Conservation (phyloP, 768 basidiomycete genomes). For the Pilatotrama ljubarskyi region DNA sequence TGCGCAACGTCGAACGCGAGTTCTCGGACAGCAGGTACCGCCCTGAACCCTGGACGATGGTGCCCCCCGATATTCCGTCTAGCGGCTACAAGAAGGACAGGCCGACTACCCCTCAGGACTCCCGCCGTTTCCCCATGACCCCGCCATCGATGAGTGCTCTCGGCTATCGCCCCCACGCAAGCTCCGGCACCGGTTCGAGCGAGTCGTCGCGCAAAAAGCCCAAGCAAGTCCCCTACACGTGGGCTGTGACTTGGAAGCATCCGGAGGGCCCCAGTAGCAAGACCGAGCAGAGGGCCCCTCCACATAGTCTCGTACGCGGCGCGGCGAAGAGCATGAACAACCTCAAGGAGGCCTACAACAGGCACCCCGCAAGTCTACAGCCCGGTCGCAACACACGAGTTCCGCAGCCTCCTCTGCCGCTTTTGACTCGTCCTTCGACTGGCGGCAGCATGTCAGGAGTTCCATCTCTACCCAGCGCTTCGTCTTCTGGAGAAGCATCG, state of each 20-base stretch:
- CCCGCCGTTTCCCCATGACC: slow-evolving; percentile 26
- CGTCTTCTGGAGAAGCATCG: slow-evolving; percentile 10
- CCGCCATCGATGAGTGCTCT: slow-evolving; percentile 17
- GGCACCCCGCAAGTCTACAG: slow-evolving; percentile 37
- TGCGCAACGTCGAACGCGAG: neutral
- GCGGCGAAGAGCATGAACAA: slow-evolving; percentile 62
- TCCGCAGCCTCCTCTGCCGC: slow-evolving; percentile 35
- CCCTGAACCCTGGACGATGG: slow-evolving; percentile 22
- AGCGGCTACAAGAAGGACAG: slow-evolving; percentile 27
- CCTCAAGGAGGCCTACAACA: slow-evolving; percentile 38
- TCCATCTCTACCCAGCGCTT: slow-evolving; percentile 4
- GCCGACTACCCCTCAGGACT: slow-evolving; percentile 26
- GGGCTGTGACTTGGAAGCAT: slow-evolving; percentile 54
- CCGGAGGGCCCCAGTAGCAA: slow-evolving; percentile 35
- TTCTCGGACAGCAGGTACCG: neutral
- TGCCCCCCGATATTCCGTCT: slow-evolving; percentile 22
- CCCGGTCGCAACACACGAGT: slow-evolving; percentile 29
- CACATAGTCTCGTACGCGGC: slow-evolving; percentile 34
- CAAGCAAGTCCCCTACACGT: slow-evolving; percentile 47
- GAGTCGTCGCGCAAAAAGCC: slow-evolving; percentile 25
- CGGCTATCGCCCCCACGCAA: slow-evolving; percentile 14
- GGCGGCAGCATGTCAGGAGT: slow-evolving; percentile 13
- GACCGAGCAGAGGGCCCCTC: slow-evolving; percentile 38
- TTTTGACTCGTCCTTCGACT: slow-evolving; percentile 20
- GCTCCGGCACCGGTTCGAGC: slow-evolving; percentile 16